Conservation (phyloP, 768 basidiomycete species). For the Agaricus subrufescens region DNA sequence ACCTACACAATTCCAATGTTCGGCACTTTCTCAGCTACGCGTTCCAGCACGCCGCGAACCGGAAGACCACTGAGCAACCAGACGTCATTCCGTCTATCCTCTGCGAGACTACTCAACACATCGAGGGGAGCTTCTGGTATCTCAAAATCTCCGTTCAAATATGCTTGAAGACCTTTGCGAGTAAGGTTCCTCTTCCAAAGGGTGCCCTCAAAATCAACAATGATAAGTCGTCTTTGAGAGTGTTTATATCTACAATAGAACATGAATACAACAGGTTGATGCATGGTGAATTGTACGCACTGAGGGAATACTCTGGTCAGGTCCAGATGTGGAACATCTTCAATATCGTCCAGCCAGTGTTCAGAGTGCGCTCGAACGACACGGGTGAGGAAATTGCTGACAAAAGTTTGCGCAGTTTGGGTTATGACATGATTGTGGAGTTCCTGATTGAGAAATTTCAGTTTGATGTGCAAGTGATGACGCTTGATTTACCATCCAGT, state of each 20-base stretch:
- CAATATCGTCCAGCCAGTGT: slow-evolving; percentile 30
- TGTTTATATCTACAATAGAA: slow-evolving; percentile 46
- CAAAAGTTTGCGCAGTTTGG: slow-evolving; percentile 83
- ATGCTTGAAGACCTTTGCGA: slow-evolving; percentile 33
- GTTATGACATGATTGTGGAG: slow-evolving; percentile 82
- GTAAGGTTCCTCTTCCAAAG: slow-evolving; percentile 65
- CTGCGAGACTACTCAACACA: slow-evolving; percentile 52
- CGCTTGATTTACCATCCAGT: slow-evolving; percentile 60
- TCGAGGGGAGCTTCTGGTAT: slow-evolving; percentile 40
- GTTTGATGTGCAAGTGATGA: not conserved
- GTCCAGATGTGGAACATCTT: slow-evolving; percentile 26
- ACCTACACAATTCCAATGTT: slow-evolving; percentile 73
- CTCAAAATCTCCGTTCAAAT: slow-evolving; percentile 16
- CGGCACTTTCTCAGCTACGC: slow-evolving; percentile 55
- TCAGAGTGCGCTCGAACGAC: slow-evolving; percentile 71
- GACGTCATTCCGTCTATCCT: slow-evolving; percentile 68
- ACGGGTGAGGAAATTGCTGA: slow-evolving; percentile 72
- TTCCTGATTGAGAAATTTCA: slow-evolving; percentile 35
- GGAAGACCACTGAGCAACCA: slow-evolving; percentile 80
- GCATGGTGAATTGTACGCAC: not conserved
- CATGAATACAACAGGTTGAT: not conserved
- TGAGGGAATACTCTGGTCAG: slow-evolving; percentile 48
- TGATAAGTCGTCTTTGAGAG: slow-evolving; percentile 57
- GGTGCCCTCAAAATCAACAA: slow-evolving; percentile 78
- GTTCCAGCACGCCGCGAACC: slow-evolving; percentile 58